These are phyloP conservation scores for Rhynchospora pubera DNA, from an alignment of 176 grass and related monocot species.

Conservation along the genomic window DNA sequence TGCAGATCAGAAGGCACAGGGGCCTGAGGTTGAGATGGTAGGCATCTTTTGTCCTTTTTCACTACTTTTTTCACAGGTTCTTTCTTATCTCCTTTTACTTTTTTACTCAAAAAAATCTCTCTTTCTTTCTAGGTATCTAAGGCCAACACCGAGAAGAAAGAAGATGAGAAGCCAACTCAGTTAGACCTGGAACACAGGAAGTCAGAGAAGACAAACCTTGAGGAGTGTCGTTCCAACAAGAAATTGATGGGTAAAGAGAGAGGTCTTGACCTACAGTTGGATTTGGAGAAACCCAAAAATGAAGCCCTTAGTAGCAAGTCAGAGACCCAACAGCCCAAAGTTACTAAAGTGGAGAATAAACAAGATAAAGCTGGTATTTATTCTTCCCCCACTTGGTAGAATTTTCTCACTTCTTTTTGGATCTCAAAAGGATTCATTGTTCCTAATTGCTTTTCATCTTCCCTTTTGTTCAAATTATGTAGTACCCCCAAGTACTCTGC, in stretches of 20 bases:
- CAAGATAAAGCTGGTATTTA: conserved; percentile 70
- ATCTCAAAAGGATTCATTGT: conserved; percentile 17
- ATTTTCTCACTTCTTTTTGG: background rate
- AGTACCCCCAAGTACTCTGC: conserved; percentile 42
- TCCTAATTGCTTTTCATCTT: conserved; percentile 1
- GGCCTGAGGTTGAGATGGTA: conserved; percentile 77
- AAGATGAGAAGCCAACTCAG: conserved; percentile 35
- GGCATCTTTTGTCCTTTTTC: conserved; percentile 34
- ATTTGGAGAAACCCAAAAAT: conserved; percentile 87
- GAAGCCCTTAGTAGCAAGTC: background rate
- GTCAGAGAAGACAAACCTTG: conserved; percentile 28
- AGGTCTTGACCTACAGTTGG: conserved; percentile 43
- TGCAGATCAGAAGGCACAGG: conserved; percentile 53
- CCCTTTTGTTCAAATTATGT: conserved; percentile 26
- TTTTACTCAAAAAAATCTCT: conserved; percentile 13
- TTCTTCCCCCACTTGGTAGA: background rate
- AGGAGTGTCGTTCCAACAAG: conserved; percentile 43
- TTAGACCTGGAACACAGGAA: conserved; percentile 56
- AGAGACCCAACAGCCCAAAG: conserved; percentile 44
- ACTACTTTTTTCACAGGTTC: conserved; percentile 14
- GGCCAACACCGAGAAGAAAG: conserved; percentile 50
- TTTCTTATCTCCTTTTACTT: conserved; percentile 29
- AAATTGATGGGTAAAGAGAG: conserved; percentile 50
- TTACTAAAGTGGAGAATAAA: conserved; percentile 57
- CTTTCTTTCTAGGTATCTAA: conserved; percentile 27